Evolutionary conservation across 306 rosid species (phyloP).

Genomic region (Pterocarpus santalinus): DNA sequence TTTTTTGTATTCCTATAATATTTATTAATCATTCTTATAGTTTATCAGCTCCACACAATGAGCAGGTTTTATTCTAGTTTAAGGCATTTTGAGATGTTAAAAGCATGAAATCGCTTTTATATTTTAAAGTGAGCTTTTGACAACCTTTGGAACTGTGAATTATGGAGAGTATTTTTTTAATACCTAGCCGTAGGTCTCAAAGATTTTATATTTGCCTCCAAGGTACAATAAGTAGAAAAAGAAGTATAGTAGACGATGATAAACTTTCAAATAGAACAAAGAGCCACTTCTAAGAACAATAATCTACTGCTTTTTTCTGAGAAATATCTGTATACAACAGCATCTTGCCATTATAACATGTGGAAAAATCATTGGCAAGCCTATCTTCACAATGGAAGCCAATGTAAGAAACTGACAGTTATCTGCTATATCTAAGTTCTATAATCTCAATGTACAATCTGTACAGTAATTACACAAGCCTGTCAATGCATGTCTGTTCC

Average conservation of each 20-base stretch:
- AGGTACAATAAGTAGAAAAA: background rate
- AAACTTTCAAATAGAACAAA: constrained; percentile 15
- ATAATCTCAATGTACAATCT: constrained; percentile 53
- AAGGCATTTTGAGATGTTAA: too few relatives aligned
- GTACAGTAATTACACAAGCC: constrained; percentile 63
- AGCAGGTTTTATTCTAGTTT: too few relatives aligned
- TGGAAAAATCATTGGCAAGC: constrained; percentile 40
- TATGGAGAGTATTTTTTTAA: too few relatives aligned
- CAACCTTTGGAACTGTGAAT: too few relatives aligned
- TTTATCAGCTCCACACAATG: too few relatives aligned
- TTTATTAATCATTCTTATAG: too few relatives aligned
- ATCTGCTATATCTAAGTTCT: constrained; percentile 52
- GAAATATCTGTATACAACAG: constrained; percentile 47
- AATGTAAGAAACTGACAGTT: constrained; percentile 45
- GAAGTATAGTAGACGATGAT: background rate
- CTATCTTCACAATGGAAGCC: constrained; percentile 55
- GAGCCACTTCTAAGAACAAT: constrained; percentile 23
- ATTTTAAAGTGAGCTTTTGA: too few relatives aligned
- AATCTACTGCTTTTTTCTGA: constrained; percentile 39
- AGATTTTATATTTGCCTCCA: too few relatives aligned
- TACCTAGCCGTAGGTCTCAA: too few relatives aligned
- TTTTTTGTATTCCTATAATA: too few relatives aligned
- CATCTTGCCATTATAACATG: constrained; percentile 44
- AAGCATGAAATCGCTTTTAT: too few relatives aligned
- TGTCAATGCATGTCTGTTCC: constrained; percentile 34